Base-by-base conservation (phyloP, 2,329 filamentous ascomycete genomes). In the Trichoderma hamatum region DNA sequence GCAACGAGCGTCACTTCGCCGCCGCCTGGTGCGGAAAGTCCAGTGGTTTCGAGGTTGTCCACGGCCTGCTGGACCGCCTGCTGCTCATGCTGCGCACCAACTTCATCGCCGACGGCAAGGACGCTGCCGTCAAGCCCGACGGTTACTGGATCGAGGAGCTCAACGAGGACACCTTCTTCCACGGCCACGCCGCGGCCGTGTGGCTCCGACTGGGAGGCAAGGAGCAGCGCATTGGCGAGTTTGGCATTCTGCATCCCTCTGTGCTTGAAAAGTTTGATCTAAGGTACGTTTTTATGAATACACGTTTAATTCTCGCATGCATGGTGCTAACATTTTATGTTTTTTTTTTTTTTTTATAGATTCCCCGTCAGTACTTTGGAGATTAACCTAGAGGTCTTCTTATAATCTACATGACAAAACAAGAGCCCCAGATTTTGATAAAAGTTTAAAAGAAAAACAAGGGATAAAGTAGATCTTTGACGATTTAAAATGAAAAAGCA, bases 81-180 rank as follows among this genome's bases (percentile, higher is more conserved):
- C 91, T 99, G 87, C 84, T 92, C 71, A 98, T 98, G 95, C 87
- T 99, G 71, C 91, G 91, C 77, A 91, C 89, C 58, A 88, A 89
- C 52, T 97, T 97, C 83, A 82, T 96, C 69, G 91, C 89, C 75
- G 91, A 94, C 73, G 90, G 89, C 4, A 80, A 92, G 32, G 14
- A 7, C 52, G 74, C 80, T 61, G 82, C 85, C 71, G 82, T 83
- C 68, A 85, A 89, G 74, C 84, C 88, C 56, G 86, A 93, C 74
- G 90, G 90, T 24, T 99, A 99, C 83, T 98, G 93, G 92, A 96
- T 98, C 74, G 90, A 97, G 81, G 93, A 97, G 81, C 88, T 97
- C 71, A 88, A 97, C 74, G 93, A 97, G 77, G 85, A 92, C 2
- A 97, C 94, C 52, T 99, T 97, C 85, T 95, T 99, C 82, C 84